phyloP scores from a whole-genome alignment of 2,329 filamentous ascomycete species.

The Thelonectria rubi region DNA sequence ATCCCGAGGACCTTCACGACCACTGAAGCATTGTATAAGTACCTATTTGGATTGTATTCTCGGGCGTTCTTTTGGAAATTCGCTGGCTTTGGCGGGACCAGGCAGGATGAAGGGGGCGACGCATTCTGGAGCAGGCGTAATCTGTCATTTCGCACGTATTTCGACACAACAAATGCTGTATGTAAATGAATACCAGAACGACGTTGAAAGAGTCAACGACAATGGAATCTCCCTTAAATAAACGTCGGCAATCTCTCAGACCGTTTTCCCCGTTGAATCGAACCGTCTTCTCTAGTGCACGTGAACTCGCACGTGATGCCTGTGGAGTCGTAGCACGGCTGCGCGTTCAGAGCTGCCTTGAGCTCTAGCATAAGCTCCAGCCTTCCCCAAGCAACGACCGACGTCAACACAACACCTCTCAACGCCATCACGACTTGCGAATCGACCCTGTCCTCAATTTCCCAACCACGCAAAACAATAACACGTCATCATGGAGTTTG shows the following conservation, averaged over 20 bases:
- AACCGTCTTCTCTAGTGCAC: slow-evolving; percentile 13
- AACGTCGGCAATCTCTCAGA: neutral
- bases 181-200: neutral
- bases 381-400: slow-evolving; percentile 41
- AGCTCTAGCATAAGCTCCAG: slow-evolving; percentile 52
- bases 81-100: slow-evolving; percentile 39
- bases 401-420: slow-evolving; percentile 40
- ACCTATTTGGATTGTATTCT: slow-evolving; percentile 14
- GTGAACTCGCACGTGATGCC: slow-evolving; percentile 24
- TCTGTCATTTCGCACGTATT: neutral
- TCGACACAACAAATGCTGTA: neutral
- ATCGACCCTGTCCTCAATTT: neutral
- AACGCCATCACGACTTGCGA: slow-evolving; percentile 25
- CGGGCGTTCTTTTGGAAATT: slow-evolving; percentile 16
- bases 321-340: slow-evolving; percentile 41
- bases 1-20: slow-evolving; percentile 33
- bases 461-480: slow-evolving; percentile 1
- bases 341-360: slow-evolving; percentile 60
- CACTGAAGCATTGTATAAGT: slow-evolving; percentile 23
- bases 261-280: too few species aligned
- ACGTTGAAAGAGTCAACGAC: neutral
- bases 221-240: neutral
- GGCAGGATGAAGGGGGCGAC: slow-evolving; percentile 16
- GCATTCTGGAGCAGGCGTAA: slow-evolving; percentile 12
- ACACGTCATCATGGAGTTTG: slow-evolving; percentile 65